Evolutionary conservation across 1,284 basidiomycete genomes (phyloP).

Genomic region (Fomitopsis palustris): DNA sequence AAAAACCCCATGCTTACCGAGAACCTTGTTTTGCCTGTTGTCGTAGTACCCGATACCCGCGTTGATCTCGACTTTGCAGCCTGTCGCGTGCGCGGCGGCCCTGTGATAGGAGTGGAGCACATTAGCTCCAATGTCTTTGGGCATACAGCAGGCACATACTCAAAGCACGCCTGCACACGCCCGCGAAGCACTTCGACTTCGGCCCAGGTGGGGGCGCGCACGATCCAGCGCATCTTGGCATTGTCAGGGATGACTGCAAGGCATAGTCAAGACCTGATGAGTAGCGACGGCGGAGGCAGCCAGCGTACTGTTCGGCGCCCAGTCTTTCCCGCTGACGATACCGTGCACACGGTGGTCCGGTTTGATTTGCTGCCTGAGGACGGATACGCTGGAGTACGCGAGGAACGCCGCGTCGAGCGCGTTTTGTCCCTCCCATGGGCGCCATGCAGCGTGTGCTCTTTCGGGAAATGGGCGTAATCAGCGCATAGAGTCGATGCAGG

Average conservation of each 20-base stretch:
- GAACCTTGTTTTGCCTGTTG: conserved; percentile 57
- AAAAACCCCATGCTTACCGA: conserved; percentile 37
- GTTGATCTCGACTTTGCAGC: conserved; percentile 54
- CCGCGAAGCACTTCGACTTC: conserved; percentile 54
- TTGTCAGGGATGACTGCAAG: conserved; percentile 75
- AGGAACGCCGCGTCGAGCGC: conserved; percentile 83
- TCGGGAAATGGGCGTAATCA: not conserved
- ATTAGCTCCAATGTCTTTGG: not conserved
- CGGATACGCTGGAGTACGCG: conserved; percentile 73
- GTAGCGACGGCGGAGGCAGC: not conserved
- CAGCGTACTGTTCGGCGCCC: conserved; percentile 57
- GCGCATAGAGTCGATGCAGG: not conserved
- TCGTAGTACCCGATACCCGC: conserved; percentile 45
- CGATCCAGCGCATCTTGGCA: conserved; percentile 65
- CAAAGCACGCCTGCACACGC: conserved; percentile 67
- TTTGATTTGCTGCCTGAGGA: conserved; percentile 62
- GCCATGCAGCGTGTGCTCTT: conserved; percentile 71
- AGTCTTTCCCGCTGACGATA: conserved; percentile 57
- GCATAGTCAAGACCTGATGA: not conserved
- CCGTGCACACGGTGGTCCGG: conserved; percentile 65
- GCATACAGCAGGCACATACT: conserved; percentile 39
- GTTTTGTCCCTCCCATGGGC: conserved; percentile 83
- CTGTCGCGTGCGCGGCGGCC: conserved; percentile 69
- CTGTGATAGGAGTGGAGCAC: conserved; percentile 28
- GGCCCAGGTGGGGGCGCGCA: conserved; percentile 65